A percentile compares a stretch with the other conserved stretches of the same genome.
These are phyloP conservation scores for Thuidium tamariscinum DNA, from an alignment of 225 moss, liverwort and hornwort species.

Conservation along the genomic window DNA sequence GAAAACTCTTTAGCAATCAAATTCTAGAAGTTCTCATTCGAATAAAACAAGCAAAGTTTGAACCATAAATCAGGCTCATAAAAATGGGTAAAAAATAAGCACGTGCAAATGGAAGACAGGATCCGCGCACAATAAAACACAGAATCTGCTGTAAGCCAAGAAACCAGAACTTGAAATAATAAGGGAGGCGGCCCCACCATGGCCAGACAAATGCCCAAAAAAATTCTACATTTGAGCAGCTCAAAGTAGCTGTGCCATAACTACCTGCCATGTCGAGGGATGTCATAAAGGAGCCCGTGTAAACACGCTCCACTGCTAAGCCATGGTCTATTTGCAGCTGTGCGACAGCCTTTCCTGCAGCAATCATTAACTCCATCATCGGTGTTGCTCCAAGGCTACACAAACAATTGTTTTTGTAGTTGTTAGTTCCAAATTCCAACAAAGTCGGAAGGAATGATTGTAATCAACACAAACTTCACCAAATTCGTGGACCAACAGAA, in stretches of 20 bases:
- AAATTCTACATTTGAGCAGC: not conserved
- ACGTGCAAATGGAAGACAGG: not conserved
- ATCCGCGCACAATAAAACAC: not conserved
- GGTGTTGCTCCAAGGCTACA: slow-evolving; percentile 94
- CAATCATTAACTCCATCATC: slow-evolving; percentile 91
- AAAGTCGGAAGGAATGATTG: not conserved
- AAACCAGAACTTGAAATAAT: not conserved
- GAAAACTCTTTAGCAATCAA: not conserved
- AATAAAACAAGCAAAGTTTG: not conserved
- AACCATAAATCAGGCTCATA: not conserved
- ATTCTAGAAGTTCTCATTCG: not conserved
- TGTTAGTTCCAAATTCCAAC: not conserved
- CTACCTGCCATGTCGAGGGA: slow-evolving; percentile 98
- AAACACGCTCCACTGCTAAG: slow-evolving; percentile 87
- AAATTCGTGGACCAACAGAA: not conserved
- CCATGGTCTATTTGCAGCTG: slow-evolving; percentile 96
- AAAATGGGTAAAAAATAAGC: not conserved
- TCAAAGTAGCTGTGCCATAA: not conserved
- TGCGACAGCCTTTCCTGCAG: slow-evolving; percentile 94
- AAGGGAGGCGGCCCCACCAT: not conserved
- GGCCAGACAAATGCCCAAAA: not conserved
- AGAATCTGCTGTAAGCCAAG: not conserved
- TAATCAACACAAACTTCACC: not conserved
- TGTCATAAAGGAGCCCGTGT: slow-evolving; percentile 89
- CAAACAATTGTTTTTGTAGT: not conserved